phyloP scores from a whole-genome alignment of 139 green algal genomes.

The Astrephomene gubernaculifera region DNA sequence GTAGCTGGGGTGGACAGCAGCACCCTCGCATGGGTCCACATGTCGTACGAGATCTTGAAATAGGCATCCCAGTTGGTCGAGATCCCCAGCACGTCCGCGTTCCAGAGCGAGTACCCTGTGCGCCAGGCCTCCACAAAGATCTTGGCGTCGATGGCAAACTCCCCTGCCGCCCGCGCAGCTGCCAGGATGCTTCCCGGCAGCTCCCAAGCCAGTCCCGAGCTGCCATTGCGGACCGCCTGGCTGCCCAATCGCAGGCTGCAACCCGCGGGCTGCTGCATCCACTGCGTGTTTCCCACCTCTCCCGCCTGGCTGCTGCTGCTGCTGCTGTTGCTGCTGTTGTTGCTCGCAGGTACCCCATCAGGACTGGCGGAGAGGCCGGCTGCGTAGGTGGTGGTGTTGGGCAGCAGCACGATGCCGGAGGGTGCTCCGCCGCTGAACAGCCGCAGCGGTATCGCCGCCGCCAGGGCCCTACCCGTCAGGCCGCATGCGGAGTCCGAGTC shows the following conservation, averaged over 20 bases:
- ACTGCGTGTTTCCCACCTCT: slow-evolving; percentile 20
- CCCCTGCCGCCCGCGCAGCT: not conserved
- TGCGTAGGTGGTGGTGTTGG: not conserved
- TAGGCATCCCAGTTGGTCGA: slow-evolving; percentile 28
- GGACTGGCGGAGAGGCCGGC: not conserved
- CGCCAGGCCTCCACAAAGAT: slow-evolving; percentile 28
- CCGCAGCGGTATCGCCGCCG: not conserved
- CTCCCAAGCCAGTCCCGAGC: not conserved
- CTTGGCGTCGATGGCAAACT: slow-evolving; percentile 35
- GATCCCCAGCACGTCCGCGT: slow-evolving; percentile 2
- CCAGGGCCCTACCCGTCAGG: not conserved
- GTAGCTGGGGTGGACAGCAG: not conserved
- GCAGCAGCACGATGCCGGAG: not conserved
- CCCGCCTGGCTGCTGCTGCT: not conserved
- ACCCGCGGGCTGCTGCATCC: slow-evolving; percentile 2
- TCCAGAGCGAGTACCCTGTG: slow-evolving; percentile 20
- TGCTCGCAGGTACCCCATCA: not conserved
- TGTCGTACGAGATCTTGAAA: not conserved
- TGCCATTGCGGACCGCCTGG: not conserved
- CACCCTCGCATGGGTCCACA: not conserved
- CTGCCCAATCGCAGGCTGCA: slow-evolving; percentile 36
- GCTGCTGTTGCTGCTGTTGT: not conserved
- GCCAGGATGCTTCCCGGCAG: not conserved
- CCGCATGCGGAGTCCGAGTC: slow-evolving; percentile 21
- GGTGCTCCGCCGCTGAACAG: not conserved